phyloP scores from a whole-genome alignment of 2,329 filamentous ascomycete genomes.

The Botrytis elliptica region DNA sequence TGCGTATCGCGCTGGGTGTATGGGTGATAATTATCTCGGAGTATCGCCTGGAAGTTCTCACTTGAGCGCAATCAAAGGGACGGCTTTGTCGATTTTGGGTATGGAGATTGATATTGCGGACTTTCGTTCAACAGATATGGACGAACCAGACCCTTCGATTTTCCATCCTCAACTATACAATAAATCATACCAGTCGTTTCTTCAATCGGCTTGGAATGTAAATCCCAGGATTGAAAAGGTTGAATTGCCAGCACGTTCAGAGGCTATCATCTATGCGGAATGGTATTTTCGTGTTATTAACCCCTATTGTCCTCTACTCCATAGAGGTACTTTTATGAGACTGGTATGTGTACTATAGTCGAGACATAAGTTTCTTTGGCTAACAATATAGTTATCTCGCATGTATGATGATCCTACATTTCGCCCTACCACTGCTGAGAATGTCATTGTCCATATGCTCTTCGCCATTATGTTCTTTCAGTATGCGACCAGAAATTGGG shows the following conservation, averaged over 20 bases:
- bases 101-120: slow-evolving; percentile 76
- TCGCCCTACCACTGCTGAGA: slow-evolving; percentile 61
- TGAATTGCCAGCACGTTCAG: slow-evolving; percentile 60
- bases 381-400: slow-evolving; percentile 51
- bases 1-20: slow-evolving; percentile 38
- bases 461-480: slow-evolving; percentile 78
- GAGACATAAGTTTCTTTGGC: not conserved
- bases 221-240: slow-evolving; percentile 56
- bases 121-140: slow-evolving; percentile 65
- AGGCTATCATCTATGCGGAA: slow-evolving; percentile 67
- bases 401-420: slow-evolving; percentile 70
- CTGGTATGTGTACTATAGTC: slow-evolving; percentile 50
- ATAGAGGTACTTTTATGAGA: slow-evolving; percentile 69
- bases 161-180: slow-evolving; percentile 55
- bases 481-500: slow-evolving; percentile 67
- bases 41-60: slow-evolving; percentile 58
- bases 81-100: slow-evolving; percentile 73
- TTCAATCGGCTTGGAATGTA: slow-evolving; percentile 62
- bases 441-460: slow-evolving; percentile 73
- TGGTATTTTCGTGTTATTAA: slow-evolving; percentile 75
- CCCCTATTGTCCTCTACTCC: slow-evolving; percentile 72
- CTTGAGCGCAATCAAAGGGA: slow-evolving; percentile 73
- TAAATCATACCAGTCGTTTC: slow-evolving; percentile 69
- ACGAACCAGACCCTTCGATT: slow-evolving; percentile 53
- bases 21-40: slow-evolving; percentile 65